Base-by-base conservation (phyloP, 306 rosid genomes). In the Glycine tomentella region DNA sequence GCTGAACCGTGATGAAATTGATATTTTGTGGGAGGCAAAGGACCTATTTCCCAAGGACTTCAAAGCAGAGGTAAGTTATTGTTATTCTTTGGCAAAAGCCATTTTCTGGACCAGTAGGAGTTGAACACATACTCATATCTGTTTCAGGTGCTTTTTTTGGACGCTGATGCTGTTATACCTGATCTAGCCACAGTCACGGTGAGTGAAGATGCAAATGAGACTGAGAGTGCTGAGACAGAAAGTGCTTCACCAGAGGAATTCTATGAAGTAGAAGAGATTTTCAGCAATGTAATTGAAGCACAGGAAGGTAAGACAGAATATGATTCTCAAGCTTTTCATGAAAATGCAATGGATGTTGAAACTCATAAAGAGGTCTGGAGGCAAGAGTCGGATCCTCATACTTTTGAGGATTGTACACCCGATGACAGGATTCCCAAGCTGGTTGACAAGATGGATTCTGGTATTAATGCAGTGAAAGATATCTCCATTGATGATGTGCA, bases 261-360 rank as follows among this genome's bases (percentile, higher is more conserved):
- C 86, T 96, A 87, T 80, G 98, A 96, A 91, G 98, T 93, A 67
- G 99, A 96, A 85, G 99, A 96, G 86, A 88, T 92, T 78, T 96
- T 96, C 87, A 93, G 97, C 87, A 93, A 77, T 89, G 91, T 52
- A 67, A 83, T 89, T 59, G 99, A 96, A 76, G 87, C 74, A 52
- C 97, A 79, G 46, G 98, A 91, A 89, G 86, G 81, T 50, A 95
- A 86, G 78, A 82, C 76, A 31, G 96, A 88, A 40, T 80, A 48
- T 42, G 87, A 89, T 77, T 68, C 92, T 83, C 80, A 76, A 38
- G 66, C 78, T 80, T 79, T 79, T 86, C 90, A 74, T 44, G 79
- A 82, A 17, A 87, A 80, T 80, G 46, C 34, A 59, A 78, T 59
- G 45, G 87, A 78, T 75, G 80, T 68, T 70, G 84, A 55, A 76